phyloP scores from a whole-genome alignment of 805 yeast species.

The Jamesozyma hellenica region DNA sequence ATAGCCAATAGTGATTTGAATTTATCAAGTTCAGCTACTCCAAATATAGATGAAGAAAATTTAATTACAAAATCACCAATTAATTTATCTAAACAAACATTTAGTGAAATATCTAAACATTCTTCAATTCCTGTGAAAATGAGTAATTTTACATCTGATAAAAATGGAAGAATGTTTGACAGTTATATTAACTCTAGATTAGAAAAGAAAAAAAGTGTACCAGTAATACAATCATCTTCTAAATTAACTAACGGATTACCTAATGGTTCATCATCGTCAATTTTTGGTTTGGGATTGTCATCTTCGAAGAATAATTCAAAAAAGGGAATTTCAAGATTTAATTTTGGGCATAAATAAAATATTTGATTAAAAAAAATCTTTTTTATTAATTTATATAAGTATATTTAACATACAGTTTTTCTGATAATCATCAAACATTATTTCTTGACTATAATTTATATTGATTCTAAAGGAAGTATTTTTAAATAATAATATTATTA shows the following conservation, averaged over 20 bases:
- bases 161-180: conserved; percentile 26
- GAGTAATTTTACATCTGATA: conserved; percentile 1
- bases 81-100: conserved; percentile 20
- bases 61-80: neutral
- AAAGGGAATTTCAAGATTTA: conserved; percentile 2
- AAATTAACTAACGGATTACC: conserved; percentile 31
- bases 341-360: conserved; percentile 6
- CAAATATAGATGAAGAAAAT: neutral
- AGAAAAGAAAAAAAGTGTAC: conserved; percentile 6
- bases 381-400: neutral
- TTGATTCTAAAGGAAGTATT: no score
- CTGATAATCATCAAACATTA: no score
- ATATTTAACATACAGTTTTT: no score
- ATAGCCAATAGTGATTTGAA: no score
- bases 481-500: no score
- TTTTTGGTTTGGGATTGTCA: conserved; percentile 12
- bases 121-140: conserved; percentile 2
- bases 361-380: neutral
- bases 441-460: no score
- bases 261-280: conserved; percentile 5
- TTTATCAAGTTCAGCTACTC: neutral
- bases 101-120: conserved; percentile 10
- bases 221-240: conserved; percentile 25
- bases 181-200: conserved; percentile 22
- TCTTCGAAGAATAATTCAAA: neutral